Conservation (phyloP, 805 yeast genomes). For the Lipomyces sp. region DNA sequence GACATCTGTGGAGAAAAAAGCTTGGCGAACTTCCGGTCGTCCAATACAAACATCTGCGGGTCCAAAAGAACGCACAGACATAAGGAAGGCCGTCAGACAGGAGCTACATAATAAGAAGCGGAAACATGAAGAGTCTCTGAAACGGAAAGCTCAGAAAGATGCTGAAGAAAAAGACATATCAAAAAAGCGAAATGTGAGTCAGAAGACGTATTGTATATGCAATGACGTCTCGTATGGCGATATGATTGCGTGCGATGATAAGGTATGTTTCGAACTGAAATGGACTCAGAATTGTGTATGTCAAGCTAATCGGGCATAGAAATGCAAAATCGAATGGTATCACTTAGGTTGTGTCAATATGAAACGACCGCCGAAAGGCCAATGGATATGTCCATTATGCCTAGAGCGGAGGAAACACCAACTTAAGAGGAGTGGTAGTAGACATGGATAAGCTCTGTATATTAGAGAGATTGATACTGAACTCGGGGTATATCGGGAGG, state of each 20-base stretch:
- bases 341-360: conserved; percentile 92
- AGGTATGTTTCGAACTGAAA: conserved; percentile 53
- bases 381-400: conserved; percentile 81
- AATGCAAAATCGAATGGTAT: conserved; percentile 93
- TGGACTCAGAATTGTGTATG: not conserved
- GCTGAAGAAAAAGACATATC: not conserved
- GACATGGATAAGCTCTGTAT: not conserved
- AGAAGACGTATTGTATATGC: conserved; percentile 54
- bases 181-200: conserved; percentile 1
- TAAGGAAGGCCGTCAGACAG: conserved; percentile 2
- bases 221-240: conserved; percentile 60
- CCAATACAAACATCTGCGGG: not conserved
- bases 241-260: conserved; percentile 91
- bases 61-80: not conserved
- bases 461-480: not conserved
- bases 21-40: not conserved
- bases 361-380: conserved; percentile 82
- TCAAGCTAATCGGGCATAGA: not conserved
- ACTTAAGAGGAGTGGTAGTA: not conserved
- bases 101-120: not conserved
- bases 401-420: conserved; percentile 12
- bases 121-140: conserved; percentile 4
- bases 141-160: conserved; percentile 7
- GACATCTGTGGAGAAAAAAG: not conserved
- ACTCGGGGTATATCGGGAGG: not conserved